These are phyloP conservation scores for Picea mariana DNA, from an alignment of 83 land plant species.

Conservation along the genomic window DNA sequence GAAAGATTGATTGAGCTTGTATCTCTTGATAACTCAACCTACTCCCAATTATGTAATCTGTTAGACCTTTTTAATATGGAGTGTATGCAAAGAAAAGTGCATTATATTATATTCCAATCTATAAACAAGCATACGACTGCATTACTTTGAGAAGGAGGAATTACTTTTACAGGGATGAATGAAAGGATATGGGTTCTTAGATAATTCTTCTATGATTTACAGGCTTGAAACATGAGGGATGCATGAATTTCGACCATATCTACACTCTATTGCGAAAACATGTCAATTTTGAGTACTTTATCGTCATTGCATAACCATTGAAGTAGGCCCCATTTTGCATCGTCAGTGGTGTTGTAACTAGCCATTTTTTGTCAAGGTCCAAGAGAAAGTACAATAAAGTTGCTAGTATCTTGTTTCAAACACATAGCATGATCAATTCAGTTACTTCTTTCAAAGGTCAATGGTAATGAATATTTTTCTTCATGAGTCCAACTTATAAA, in stretches of 20 bases:
- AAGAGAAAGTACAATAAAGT: slow-evolving; percentile 23
- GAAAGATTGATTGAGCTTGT: too few relatives aligned
- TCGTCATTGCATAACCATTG: slow-evolving; percentile 21
- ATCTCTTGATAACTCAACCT: too few relatives aligned
- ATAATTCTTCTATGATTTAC: slow-evolving; percentile 6
- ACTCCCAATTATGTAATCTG: too few relatives aligned
- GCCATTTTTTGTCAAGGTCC: slow-evolving; percentile 16
- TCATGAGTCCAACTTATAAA: too few relatives aligned
- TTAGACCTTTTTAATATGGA: too few relatives aligned
- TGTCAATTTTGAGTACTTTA: slow-evolving; percentile 13
- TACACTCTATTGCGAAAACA: slow-evolving; percentile 19
- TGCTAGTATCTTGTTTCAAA: neutral
- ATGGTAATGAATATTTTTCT: neutral
- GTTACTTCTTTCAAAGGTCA: neutral
- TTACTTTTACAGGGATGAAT: too few relatives aligned
- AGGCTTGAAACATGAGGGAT: slow-evolving; percentile 16
- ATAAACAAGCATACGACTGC: too few relatives aligned
- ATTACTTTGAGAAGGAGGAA: too few relatives aligned
- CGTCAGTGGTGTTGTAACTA: slow-evolving; percentile 5
- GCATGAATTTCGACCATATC: slow-evolving; percentile 27
- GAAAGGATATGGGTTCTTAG: slow-evolving; percentile 26
- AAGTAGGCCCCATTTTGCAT: slow-evolving; percentile 21
- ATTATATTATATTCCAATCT: too few relatives aligned
- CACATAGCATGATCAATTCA: neutral
- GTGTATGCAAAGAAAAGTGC: too few relatives aligned